A percentile compares a stretch with the other conserved stretches of the same genome.
Evolutionary conservation across 2,329 filamentous ascomycete genomes (phyloP).

Genomic region (Colletotrichum orchidophilum): DNA sequence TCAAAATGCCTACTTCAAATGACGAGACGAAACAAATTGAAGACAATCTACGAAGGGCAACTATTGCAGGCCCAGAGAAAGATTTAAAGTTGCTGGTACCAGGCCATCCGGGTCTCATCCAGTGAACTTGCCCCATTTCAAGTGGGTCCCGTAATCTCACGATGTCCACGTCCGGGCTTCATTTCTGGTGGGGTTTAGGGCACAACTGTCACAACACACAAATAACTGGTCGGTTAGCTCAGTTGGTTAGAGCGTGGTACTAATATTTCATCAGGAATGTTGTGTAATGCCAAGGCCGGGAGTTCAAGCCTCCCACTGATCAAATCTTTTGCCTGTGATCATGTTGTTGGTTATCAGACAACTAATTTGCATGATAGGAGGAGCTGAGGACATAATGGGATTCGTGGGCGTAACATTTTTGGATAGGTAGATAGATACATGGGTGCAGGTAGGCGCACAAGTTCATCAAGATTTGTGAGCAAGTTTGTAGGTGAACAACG

Average conservation of each 20-base stretch:
- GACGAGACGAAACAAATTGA: no score
- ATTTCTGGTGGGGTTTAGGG: not conserved
- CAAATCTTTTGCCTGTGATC: not conserved
- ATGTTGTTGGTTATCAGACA: not conserved
- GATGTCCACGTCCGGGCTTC: not conserved
- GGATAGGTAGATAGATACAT: no score
- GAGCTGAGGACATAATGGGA: no score
- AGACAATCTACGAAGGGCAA: not conserved
- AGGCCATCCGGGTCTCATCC: not conserved
- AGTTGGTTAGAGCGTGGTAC: not conserved
- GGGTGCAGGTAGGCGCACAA: no score
- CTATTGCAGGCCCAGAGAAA: not conserved
- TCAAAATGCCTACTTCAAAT: no score
- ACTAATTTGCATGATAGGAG: not conserved
- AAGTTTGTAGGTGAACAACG: no score
- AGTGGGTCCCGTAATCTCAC: not conserved
- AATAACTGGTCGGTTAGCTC: not conserved
- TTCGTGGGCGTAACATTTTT: no score
- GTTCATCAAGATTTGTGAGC: no score
- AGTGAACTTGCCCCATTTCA: not conserved
- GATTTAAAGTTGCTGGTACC: not conserved
- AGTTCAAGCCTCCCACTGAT: not conserved
- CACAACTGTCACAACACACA: not conserved
- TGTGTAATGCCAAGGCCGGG: not conserved
- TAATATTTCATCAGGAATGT: not conserved